These are phyloP conservation scores for Xylaria digitata DNA, from an alignment of 2,329 filamentous ascomycete species.

Conservation along the genomic window DNA sequence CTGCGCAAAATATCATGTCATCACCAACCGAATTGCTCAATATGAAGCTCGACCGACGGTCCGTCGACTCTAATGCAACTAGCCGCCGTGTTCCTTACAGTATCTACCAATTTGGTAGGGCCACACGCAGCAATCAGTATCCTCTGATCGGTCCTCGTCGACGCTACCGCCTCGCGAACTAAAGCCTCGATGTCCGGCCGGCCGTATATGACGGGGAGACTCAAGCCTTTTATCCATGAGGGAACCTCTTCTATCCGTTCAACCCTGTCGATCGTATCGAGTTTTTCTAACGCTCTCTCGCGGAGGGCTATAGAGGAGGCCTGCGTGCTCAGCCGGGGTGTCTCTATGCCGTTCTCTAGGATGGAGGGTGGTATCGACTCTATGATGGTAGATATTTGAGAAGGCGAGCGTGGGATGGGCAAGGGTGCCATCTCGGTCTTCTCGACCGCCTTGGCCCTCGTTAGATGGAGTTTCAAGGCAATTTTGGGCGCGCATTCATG, in stretches of 20 bases:
- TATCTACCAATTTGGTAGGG: conserved; percentile 57
- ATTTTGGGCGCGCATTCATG: conserved; percentile 55
- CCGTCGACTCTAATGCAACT: conserved; percentile 57
- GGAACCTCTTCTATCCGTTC: conserved; percentile 35
- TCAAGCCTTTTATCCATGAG: conserved; percentile 35
- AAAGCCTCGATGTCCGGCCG: conserved; percentile 56
- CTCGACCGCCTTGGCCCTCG: conserved; percentile 38
- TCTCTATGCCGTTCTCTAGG: conserved; percentile 37
- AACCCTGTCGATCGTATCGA: background rate
- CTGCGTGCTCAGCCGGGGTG: conserved; percentile 28
- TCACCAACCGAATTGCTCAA: conserved; percentile 62
- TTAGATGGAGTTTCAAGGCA: conserved; percentile 55
- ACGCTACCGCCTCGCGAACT: conserved; percentile 54
- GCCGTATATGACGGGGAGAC: conserved; percentile 52
- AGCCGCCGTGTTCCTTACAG: conserved; percentile 59
- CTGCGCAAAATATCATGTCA: background rate
- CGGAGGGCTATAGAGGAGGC: conserved; percentile 37
- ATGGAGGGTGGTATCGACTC: conserved; percentile 27
- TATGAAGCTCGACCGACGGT: conserved; percentile 63
- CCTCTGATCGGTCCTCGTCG: conserved; percentile 51
- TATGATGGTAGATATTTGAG: conserved; percentile 30
- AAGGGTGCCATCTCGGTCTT: conserved; percentile 20
- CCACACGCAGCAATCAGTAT: conserved; percentile 62
- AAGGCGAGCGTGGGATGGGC: conserved; percentile 25
- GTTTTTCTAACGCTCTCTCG: conserved; percentile 41